phyloP scores from a whole-genome alignment of 1,139 yeast genomes.

The Geotrichum europaeum region DNA sequence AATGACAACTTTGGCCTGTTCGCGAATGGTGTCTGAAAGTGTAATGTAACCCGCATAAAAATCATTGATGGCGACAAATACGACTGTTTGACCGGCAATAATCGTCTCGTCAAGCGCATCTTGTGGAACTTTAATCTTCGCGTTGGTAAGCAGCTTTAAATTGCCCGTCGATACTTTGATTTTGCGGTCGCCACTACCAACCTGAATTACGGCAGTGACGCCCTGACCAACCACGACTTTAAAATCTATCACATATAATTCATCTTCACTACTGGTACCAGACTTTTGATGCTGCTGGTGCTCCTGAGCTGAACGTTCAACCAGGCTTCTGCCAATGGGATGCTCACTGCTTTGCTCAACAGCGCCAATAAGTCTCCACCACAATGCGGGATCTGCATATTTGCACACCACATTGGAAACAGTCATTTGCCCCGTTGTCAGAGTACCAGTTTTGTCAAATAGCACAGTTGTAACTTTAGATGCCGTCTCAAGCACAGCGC shows the following conservation, averaged over 20 bases:
- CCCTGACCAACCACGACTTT: slow-evolving; percentile 68
- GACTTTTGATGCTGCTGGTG: neutral
- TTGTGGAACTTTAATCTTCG: slow-evolving; percentile 21
- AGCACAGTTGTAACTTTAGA: slow-evolving; percentile 59
- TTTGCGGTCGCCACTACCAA: slow-evolving; percentile 11
- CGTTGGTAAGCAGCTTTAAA: slow-evolving; percentile 39
- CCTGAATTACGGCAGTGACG: slow-evolving; percentile 41
- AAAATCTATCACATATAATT: slow-evolving; percentile 38
- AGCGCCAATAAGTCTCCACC: slow-evolving; percentile 60
- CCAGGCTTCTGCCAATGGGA: slow-evolving; percentile 45
- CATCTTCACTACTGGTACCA: slow-evolving; percentile 23
- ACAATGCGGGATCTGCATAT: slow-evolving; percentile 30
- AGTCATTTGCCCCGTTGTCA: slow-evolving; percentile 78
- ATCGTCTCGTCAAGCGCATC: slow-evolving; percentile 20
- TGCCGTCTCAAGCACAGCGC: slow-evolving; percentile 77
- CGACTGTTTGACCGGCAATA: slow-evolving; percentile 27
- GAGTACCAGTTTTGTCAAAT: slow-evolving; percentile 94
- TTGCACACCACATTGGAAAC: slow-evolving; percentile 29
- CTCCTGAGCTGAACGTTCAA: neutral
- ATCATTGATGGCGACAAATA: slow-evolving; percentile 48
- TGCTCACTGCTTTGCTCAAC: slow-evolving; percentile 77
- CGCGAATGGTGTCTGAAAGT: slow-evolving; percentile 63
- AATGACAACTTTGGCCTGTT: slow-evolving; percentile 60
- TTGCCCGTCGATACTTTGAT: slow-evolving; percentile 45
- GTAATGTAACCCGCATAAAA: slow-evolving; percentile 58